Conservation (phyloP, 441 rosid species). For the Adansonia gregorii region DNA sequence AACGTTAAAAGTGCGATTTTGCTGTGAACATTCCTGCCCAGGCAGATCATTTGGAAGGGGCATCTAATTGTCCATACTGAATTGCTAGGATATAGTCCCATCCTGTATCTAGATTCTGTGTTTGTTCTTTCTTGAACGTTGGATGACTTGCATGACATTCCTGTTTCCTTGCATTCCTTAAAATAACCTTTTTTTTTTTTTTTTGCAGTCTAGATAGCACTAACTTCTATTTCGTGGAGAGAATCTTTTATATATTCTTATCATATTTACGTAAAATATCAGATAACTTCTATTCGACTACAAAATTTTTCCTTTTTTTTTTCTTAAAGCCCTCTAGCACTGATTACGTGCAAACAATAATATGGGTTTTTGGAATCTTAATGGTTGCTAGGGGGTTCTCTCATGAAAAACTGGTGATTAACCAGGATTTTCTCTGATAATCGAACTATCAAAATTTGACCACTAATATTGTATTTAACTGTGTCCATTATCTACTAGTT, state of each 20-base stretch:
- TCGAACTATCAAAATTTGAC: conserved; percentile 9
- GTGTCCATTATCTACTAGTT: conserved; percentile 1
- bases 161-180: conserved; percentile 19
- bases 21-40: neutral
- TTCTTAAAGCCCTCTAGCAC: neutral
- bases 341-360: neutral
- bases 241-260: neutral
- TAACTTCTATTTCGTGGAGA: neutral
- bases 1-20: neutral
- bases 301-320: neutral
- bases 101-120: neutral
- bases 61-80: neutral
- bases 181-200: neutral
- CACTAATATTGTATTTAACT: neutral
- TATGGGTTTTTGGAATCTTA: conserved; percentile 4
- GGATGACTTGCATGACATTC: neutral
- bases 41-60: neutral
- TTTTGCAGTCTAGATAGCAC: neutral
- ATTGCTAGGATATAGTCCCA: neutral
- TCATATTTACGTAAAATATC: neutral
- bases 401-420: neutral
- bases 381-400: neutral
- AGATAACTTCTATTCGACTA: neutral
- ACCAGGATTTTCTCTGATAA: neutral
- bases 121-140: neutral